A percentile compares a stretch with the other conserved stretches of the same genome.
Evolutionary conservation across 2,329 filamentous ascomycete genomes (phyloP).

Genomic region (Sclerotinia sclerotiorum): DNA sequence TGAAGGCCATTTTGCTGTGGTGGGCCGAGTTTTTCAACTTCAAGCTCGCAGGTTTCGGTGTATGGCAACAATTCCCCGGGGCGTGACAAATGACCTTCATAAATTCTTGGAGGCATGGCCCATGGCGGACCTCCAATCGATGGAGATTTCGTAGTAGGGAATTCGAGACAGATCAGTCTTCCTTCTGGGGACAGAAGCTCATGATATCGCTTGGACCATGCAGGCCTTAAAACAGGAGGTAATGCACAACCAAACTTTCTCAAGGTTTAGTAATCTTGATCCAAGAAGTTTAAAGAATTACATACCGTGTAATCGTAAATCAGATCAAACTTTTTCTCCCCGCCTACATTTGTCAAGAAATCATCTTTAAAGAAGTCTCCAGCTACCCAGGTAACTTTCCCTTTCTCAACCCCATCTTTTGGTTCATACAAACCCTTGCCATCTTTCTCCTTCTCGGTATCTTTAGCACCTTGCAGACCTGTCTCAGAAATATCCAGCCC

Average conservation of each 20-base stretch:
- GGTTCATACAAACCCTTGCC: constrained; percentile 47
- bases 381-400: constrained; percentile 54
- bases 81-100: constrained; percentile 67
- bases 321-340: constrained; percentile 58
- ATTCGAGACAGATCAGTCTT: constrained; percentile 68
- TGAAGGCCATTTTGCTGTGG: constrained; percentile 44
- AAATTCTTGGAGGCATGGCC: constrained; percentile 66
- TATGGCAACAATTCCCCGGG: constrained; percentile 69
- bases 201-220: constrained; percentile 55
- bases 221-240: constrained; percentile 51
- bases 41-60: constrained; percentile 51
- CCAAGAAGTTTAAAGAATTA: constrained; percentile 3
- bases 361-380: constrained; percentile 68
- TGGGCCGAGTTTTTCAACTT: constrained; percentile 47
- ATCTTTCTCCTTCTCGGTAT: constrained; percentile 31
- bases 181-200: constrained; percentile 52
- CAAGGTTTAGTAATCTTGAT: constrained; percentile 23
- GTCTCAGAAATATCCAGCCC: constrained; percentile 60
- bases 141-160: constrained; percentile 70
- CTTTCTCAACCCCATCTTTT: constrained; percentile 47
- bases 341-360: constrained; percentile 50
- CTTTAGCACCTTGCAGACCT: constrained; percentile 27
- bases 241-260: constrained; percentile 62
- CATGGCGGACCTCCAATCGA: constrained; percentile 69
- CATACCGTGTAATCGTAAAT: constrained; percentile 64